Evolutionary conservation across 2,329 filamentous ascomycete genomes (phyloP).

Genomic region (Celoporthe dispersa): DNA sequence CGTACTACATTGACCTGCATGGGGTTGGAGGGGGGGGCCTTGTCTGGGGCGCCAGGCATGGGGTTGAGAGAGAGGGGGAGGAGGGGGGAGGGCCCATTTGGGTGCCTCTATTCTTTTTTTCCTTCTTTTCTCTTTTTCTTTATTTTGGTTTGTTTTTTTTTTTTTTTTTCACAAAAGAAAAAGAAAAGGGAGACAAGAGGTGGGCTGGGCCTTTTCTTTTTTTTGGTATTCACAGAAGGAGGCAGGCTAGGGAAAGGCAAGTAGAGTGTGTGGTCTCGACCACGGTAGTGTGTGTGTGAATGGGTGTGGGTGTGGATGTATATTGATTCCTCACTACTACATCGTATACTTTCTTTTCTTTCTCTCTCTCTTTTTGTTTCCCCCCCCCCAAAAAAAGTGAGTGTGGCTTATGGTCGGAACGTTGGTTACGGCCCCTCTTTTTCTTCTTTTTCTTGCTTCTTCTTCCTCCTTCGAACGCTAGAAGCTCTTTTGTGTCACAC

Average conservation of each 20-base stretch:
- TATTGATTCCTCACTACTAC: not conserved
- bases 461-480: constrained; percentile 9
- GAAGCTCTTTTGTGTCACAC: constrained; percentile 28
- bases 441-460: not conserved
- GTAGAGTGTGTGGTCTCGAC: not conserved
- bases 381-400: too few species aligned
- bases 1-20: constrained; percentile 19
- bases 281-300: not conserved
- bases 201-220: too few species aligned
- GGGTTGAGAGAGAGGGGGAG: not conserved
- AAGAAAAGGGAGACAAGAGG: not conserved
- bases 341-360: not conserved
- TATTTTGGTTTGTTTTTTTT: too few species aligned
- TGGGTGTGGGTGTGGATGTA: too few species aligned
- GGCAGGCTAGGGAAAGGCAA: not conserved
- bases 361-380: too few species aligned
- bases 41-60: not conserved
- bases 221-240: not conserved
- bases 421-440: not conserved
- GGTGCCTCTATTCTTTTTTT: not conserved
- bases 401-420: not conserved
- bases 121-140: too few species aligned
- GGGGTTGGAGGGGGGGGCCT: constrained; percentile 19
- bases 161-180: not conserved
- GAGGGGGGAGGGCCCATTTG: not conserved